Conservation (phyloP, 257 asterid genomes). For the Gardenia jasminoides region DNA sequence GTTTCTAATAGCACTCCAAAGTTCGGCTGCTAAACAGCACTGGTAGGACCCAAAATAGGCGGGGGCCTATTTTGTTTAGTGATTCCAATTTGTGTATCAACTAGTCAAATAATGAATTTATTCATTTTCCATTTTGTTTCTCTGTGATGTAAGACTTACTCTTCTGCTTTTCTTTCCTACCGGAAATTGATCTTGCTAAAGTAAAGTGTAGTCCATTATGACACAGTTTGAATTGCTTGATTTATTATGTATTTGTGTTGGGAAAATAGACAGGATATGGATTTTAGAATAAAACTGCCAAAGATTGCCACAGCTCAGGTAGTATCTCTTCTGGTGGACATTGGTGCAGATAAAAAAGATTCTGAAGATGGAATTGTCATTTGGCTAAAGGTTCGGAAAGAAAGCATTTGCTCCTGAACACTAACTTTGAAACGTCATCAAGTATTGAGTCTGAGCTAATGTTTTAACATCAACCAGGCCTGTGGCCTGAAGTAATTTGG, state of each 20-base stretch:
- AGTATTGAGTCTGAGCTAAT: not conserved
- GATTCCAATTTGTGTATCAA: constrained; percentile 20
- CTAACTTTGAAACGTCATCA: not conserved
- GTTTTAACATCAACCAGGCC: not conserved
- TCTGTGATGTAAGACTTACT: not conserved
- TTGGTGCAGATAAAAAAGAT: not conserved
- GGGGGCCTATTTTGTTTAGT: constrained; percentile 25
- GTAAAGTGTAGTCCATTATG: not conserved
- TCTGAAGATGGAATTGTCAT: not conserved
- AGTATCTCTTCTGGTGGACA: not conserved
- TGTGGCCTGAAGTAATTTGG: not conserved
- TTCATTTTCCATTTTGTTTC: constrained; percentile 18
- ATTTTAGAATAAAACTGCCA: not conserved
- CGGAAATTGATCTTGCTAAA: not conserved
- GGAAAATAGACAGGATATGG: not conserved
- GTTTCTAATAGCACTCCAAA: constrained; percentile 16
- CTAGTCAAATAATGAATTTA: constrained; percentile 29
- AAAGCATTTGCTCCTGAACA: not conserved
- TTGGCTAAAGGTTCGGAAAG: not conserved
- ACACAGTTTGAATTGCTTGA: not conserved
- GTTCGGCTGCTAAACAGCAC: constrained; percentile 30
- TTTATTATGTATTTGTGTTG: not conserved
- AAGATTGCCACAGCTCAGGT: not conserved
- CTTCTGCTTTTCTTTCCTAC: not conserved
- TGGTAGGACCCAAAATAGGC: constrained; percentile 22